Evolutionary conservation across 148 eudicot genomes (phyloP), one percentile per base, ranked within the genome.

Genomic region (Vaccinium vitisidaea): DNA sequence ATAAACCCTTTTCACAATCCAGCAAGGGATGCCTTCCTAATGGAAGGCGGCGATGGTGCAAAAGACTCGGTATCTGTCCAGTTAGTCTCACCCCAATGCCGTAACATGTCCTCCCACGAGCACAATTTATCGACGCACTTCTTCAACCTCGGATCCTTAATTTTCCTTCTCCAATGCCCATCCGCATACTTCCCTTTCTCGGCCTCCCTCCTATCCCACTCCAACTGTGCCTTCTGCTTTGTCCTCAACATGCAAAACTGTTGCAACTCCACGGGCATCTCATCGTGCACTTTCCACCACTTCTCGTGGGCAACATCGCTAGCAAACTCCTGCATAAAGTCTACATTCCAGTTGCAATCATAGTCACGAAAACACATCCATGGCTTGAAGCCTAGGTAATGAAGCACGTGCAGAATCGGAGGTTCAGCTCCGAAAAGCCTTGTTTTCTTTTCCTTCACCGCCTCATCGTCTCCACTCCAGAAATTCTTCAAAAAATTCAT

Each of bases 261-360:
- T 84, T 92, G 92, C 74, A 94, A 80, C 69, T 83, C 71, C 80
- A 89, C 90, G 0, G 94, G 94, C 98, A 94, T 93, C 69, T 88
- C 84, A 54, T 94, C 95, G 14, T 94, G 95, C 80, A 94, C 98
- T 86, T 59, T 92, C 98, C 98, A 94, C 98, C 98, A 94, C 85
- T 85, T 86, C 36, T 84, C 84, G 19, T 94, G 98, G 0, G 98
- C 98, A 39, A 92, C 91, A 80, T 94, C 95, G 23, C 98, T 94
- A 0, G 98, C 98, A 87, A 93, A 94, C 90, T 94, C 94, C 56
- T 89, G 92, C 46, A 92, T 77, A 55, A 91, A 89, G 32, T 90
- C 96, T 32, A 88, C 82, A 79, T 94, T 94, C 92, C 93, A 92
- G 50, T 94, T 94, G 74, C 98, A 93, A 32, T 94, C 98, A 30